phyloP scores from a whole-genome alignment of 2,329 filamentous ascomycete species.

The Xylariaceae sp. region DNA sequence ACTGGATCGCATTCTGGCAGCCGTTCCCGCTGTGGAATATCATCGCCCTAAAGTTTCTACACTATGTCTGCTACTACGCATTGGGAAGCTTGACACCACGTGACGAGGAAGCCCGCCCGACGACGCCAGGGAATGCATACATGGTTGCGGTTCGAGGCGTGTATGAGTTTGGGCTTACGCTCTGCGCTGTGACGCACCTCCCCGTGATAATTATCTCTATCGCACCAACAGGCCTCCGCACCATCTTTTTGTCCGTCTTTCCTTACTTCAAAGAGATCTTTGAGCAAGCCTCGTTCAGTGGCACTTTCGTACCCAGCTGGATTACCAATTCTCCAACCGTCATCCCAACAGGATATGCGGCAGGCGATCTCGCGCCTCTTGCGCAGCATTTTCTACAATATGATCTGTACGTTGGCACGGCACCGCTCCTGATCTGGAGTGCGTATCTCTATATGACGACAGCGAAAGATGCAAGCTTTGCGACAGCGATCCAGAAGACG shows the following conservation, averaged over 20 bases:
- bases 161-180: conserved; percentile 24
- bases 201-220: conserved; percentile 20
- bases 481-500: conserved; percentile 12
- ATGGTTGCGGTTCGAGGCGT: conserved; percentile 19
- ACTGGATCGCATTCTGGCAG: conserved; percentile 26
- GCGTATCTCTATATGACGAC: conserved; percentile 23
- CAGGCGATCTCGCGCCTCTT: conserved; percentile 20
- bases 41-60: conserved; percentile 17
- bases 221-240: conserved; percentile 15
- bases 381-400: conserved; percentile 25
- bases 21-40: conserved; percentile 19
- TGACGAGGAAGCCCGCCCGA: conserved; percentile 17
- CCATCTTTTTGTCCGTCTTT: conserved; percentile 15
- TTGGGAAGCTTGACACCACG: conserved; percentile 19
- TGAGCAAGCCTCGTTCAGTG: conserved; percentile 19
- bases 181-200: conserved; percentile 19
- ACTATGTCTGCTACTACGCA: conserved; percentile 17
- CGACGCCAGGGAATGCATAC: conserved; percentile 21
- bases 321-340: conserved; percentile 14
- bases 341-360: conserved; percentile 11
- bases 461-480: conserved; percentile 13
- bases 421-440: conserved; percentile 24
- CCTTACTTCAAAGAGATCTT: conserved; percentile 15
- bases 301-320: conserved; percentile 21
- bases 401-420: conserved; percentile 24